A percentile compares a stretch with the other conserved stretches of the same genome.
These are phyloP conservation scores for Sugiyamaella grinbergsii DNA, from an alignment of 1,139 yeast species.

Conservation along the genomic window DNA sequence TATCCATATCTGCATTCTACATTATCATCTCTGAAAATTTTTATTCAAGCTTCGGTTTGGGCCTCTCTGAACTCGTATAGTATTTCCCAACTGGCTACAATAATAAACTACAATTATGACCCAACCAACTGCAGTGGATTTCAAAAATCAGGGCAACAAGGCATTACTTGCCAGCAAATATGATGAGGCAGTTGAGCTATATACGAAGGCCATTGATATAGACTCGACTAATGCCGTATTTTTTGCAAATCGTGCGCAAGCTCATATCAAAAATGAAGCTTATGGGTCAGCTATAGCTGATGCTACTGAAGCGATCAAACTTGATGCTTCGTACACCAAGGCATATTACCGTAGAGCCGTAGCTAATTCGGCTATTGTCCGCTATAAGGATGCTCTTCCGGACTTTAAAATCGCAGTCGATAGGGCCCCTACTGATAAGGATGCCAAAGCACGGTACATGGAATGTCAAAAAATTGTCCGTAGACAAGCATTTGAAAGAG, in stretches of 20 bases:
- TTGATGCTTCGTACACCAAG: conserved; percentile 70
- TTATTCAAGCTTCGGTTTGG: too few species aligned
- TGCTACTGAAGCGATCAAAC: conserved; percentile 67
- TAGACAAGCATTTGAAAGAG: conserved; percentile 79
- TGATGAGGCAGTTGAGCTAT: conserved; percentile 66
- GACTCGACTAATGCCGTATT: conserved; percentile 70
- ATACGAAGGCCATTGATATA: conserved; percentile 75
- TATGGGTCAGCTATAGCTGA: conserved; percentile 84
- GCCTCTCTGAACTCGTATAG: too few species aligned
- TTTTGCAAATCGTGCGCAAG: conserved; percentile 88
- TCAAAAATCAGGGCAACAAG: conserved; percentile 74
- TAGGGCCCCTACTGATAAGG: conserved; percentile 67
- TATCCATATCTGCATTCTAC: too few species aligned
- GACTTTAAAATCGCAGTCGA: conserved; percentile 69
- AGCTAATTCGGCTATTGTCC: conserved; percentile 72
- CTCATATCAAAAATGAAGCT: conserved; percentile 79
- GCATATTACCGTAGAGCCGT: conserved; percentile 84
- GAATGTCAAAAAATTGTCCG: conserved; percentile 71
- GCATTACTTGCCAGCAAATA: conserved; percentile 63
- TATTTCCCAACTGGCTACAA: background rate
- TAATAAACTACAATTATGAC: conserved; percentile 4
- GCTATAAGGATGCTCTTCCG: conserved; percentile 70
- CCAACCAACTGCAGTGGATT: conserved; percentile 22
- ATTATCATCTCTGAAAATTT: too few species aligned
- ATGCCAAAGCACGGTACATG: conserved; percentile 63